Base-by-base conservation (phyloP, 139 green algal genomes). In the Volvox reticuliferus region DNA sequence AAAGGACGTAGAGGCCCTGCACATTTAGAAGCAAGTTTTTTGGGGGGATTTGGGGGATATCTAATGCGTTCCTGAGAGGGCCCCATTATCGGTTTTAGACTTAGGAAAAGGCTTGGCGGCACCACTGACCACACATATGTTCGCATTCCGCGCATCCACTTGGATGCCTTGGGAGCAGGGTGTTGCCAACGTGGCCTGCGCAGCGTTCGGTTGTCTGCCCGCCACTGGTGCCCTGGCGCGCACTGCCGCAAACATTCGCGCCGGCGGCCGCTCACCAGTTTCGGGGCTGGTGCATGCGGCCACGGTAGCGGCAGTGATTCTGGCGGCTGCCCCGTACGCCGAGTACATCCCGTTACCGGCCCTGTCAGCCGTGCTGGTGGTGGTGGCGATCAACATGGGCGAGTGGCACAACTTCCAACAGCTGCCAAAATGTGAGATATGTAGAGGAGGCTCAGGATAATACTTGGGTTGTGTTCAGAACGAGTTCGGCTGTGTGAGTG, bases 331-430 rank as follows among this genome's bases (percentile, higher is more conserved):
- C 13, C 91, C 91, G 3, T 20, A 69, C 36, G 91, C 91, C 22
- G 80, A 86, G 50, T 79, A 91, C 80, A 79, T 93, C 2, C 91
- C 91, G 37, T 86, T 93, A 68, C 91, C 91, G 2, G 61, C 91
- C 26, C 79, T 93, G 86, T 61, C 24, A 2, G 91, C 91, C 1
- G 84, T 93, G 63, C 90, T 93, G 76, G 82, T 88, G 62, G 82
- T 93, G 69, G 91, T 93, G 33, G 91, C 91, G 1, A 18, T 93
- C 86, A 93, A 93, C 86, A 93, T 93, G 91, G 90, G 90, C 61
- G 91, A 93, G 91, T 93, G 91, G 91, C 91, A 82, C 61, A 86
- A 93, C 86, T 93, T 93, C 69, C 61, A 37, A 86, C 55, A 89
- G 69, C 86, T 93, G 50, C 79, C 77, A 44, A 81, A 82, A 16